Percentiles rank a stretch among this genome's conserved stretches.
Evolutionary conservation across 1,284 basidiomycete species (phyloP).

Genomic region (Trichosporon sp.): DNA sequence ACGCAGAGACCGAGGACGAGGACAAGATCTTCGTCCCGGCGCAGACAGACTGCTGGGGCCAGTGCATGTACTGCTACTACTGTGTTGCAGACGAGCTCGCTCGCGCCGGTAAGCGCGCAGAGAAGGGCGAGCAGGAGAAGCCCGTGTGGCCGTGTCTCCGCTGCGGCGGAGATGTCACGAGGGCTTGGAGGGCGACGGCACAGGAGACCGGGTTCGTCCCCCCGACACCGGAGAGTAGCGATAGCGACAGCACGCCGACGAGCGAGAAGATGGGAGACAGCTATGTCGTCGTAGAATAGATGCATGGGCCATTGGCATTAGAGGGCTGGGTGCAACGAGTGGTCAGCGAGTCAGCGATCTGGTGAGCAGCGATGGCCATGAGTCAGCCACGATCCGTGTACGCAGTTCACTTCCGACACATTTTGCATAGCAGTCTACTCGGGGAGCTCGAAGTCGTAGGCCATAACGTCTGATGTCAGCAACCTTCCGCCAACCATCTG

Average conservation of each 20-base stretch:
- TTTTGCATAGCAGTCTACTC: constrained; percentile 32
- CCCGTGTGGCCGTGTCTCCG: constrained; percentile 74
- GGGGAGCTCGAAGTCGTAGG: constrained; percentile 57
- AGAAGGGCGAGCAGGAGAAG: constrained; percentile 20
- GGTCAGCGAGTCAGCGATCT: too few relatives aligned
- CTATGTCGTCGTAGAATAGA: constrained; percentile 12
- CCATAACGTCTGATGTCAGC: constrained; percentile 45
- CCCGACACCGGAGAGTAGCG: not conserved
- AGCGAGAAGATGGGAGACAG: constrained; percentile 17
- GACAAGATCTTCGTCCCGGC: constrained; percentile 52
- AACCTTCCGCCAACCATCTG: too few relatives aligned
- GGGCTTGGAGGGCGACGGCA: constrained; percentile 39
- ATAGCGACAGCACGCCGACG: constrained; percentile 9
- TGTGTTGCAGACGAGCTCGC: constrained; percentile 76
- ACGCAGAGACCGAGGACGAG: constrained; percentile 35
- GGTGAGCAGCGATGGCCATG: too few relatives aligned
- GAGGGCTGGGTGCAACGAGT: too few relatives aligned
- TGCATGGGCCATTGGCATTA: not conserved
- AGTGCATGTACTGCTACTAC: constrained; percentile 83
- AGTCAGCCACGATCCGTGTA: not conserved
- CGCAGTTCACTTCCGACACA: not conserved
- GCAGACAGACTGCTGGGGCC: constrained; percentile 60
- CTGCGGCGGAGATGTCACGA: constrained; percentile 61
- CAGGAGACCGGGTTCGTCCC: constrained; percentile 1
- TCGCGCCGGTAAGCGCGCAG: constrained; percentile 53